Base-by-base conservation (phyloP, 2,329 filamentous ascomycete species). In the Ilyonectria destructans region DNA sequence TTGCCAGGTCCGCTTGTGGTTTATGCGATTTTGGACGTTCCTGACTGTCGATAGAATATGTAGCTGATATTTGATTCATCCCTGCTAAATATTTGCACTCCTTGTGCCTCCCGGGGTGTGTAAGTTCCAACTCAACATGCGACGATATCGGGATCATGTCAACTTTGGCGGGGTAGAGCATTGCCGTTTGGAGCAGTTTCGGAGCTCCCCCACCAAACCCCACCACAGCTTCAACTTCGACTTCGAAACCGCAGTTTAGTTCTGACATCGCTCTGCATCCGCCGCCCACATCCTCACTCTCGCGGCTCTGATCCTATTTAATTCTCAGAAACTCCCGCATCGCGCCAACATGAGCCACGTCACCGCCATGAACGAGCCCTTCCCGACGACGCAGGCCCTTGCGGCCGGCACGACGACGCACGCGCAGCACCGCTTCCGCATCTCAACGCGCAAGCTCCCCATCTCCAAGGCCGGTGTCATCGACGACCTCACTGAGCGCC, bases 391-490 rank as follows among this genome's bases (percentile, higher is more conserved):
- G 7, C 78, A 80, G 76, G 77, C 85, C 75, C 81, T 89, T 71
- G 80, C 83, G 9, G 82, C 84, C 56, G 87, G 89, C 7, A 92
- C 92, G 15, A 83, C 80, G 37, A 83, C 84, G 23, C 86, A 90
- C 80, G 81, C 80, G 3, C 90, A 93, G 75, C 86, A 87, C 71
- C 87, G 87, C 76, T 97, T 96, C 85, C 88, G 85, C 75, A 91
- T 98, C 80, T 89, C 89, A 31, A 93, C 93, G 62, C 92, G 94
- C 79, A 98, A 98, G 85, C 91, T 96, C 58, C 96, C 96, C 70
- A 99, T 99, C 81, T 92, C 97, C 75, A 98, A 97, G 82, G 91
- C 95, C 52, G 93, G 89, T 6, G 93, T 95, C 58, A 98, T 99
- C 78, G 95, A 97, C 78, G 89, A 89, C 43, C 93, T 99, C 90